Conservation (phyloP, 2,329 filamentous ascomycete genomes). For the Kalaharituber pfeilii region DNA sequence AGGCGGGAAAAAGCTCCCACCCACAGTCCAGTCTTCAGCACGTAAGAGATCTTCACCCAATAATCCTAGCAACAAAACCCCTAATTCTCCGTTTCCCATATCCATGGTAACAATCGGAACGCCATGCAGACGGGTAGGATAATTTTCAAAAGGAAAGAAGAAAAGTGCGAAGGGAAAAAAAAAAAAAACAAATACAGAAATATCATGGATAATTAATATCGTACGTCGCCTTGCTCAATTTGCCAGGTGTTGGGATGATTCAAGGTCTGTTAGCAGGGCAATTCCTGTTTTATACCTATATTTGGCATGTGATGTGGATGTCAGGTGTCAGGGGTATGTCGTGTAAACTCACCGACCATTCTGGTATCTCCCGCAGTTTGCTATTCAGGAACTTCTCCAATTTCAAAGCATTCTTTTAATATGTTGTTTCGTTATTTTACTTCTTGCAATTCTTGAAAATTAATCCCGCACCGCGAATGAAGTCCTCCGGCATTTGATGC, state of each 20-base stretch:
- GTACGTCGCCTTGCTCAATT: no score
- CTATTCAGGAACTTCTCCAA: slow-evolving; percentile 35
- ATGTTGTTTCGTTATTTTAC: slow-evolving; percentile 90
- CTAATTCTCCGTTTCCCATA: not conserved
- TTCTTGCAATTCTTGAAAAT: slow-evolving; percentile 89
- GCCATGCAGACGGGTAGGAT: no score
- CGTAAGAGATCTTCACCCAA: no score
- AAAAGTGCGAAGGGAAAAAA: not conserved
- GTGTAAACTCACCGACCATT: slow-evolving; percentile 23
- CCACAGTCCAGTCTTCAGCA: no score
- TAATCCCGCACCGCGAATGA: slow-evolving; percentile 70
- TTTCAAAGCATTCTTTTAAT: slow-evolving; percentile 88
- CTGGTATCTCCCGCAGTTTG: slow-evolving; percentile 24
- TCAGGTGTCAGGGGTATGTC: no score
- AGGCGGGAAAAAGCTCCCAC: no score
- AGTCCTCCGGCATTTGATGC: slow-evolving; percentile 82
- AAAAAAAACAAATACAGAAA: not conserved
- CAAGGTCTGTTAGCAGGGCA: no score
- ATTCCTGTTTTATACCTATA: no score
- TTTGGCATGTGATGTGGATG: no score
- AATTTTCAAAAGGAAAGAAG: not conserved
- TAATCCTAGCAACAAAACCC: no score
- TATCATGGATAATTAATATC: no score
- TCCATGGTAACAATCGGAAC: not conserved
- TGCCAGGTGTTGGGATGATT: no score